Base-by-base conservation (phyloP, 352 stramenopile genomes). In the Phytopythium chamaehyphon region DNA sequence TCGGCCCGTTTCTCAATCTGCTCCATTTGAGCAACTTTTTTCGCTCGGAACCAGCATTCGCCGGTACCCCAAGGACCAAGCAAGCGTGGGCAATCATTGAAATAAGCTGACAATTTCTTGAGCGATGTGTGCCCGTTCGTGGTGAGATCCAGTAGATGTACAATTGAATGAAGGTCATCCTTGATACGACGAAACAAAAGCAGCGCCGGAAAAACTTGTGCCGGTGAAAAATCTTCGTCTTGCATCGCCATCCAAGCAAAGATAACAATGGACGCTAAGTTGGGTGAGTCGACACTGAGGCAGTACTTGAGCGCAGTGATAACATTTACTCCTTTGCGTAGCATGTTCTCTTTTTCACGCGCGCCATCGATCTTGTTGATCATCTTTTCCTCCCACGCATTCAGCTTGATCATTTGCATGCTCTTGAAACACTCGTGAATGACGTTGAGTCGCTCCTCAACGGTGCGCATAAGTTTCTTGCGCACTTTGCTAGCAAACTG, bases 401-500 rank as follows among this genome's bases (percentile, higher is more conserved):
- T 81, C 0, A 88, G 49, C 16, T 88, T 88, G 16, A 85, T 61
- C 38, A 83, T 73, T 24, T 80, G 64, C 24, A 87, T 82, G 9
- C 49, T 72, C 22, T 72, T 84, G 63, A 65, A 83, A 47, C 57
- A 79, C 24, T 58, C 62, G 28, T 67, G 66, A 59, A 87, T 72
- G 1, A 80, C 54, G 37, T 76, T 76, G 6, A 73, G 50, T 2
- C 66, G 51, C 15, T 35, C 46, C 14, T 66, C 51, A 7, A 63
- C 28, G 31, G 61, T 59, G 9, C 47, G 62, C 31, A 60, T 57
- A 36, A 71, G 39, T 15, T 63, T 65, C 23, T 61, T 44, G 12
- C 57, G 51, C 6, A 71, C 40, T 10, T 48, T 48, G 9, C 55
- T 57, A 9, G 54, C 53, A 4, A 65, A 39, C 16, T 71, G 47